Conservation (phyloP, 306 rosid species). For the Senna siamea region DNA sequence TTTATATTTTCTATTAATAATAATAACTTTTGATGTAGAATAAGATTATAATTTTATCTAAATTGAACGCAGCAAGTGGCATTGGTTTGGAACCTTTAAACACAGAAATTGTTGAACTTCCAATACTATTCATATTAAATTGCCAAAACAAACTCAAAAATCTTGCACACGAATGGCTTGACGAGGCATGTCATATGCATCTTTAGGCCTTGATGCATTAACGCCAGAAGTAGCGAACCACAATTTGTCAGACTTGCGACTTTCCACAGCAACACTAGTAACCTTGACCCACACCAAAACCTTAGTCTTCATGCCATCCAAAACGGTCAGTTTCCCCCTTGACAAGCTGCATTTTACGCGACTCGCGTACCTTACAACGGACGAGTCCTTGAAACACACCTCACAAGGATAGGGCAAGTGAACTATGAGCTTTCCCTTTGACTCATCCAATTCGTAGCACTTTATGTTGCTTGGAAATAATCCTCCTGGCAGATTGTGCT, state of each 20-base stretch:
- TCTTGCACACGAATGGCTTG: conserved; percentile 45
- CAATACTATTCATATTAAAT: too few relatives aligned
- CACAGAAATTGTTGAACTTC: too few relatives aligned
- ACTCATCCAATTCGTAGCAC: conserved; percentile 59
- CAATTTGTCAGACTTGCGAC: conserved; percentile 60
- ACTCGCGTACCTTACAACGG: conserved; percentile 52
- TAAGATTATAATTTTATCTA: too few relatives aligned
- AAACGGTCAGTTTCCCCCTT: conserved; percentile 51
- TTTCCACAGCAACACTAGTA: conserved; percentile 51
- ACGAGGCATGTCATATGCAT: conserved; percentile 57
- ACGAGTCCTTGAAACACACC: conserved; percentile 71
- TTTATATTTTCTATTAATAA: too few relatives aligned
- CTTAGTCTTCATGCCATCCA: conserved; percentile 67
- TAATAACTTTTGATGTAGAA: too few relatives aligned
- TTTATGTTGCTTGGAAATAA: conserved; percentile 48
- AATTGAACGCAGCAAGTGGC: too few relatives aligned
- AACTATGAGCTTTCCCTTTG: conserved; percentile 56
- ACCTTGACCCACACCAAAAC: conserved; percentile 60
- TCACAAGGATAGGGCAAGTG: conserved; percentile 51
- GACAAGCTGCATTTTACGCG: conserved; percentile 55
- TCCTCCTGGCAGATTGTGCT: conserved; percentile 49
- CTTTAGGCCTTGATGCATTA: conserved; percentile 57
- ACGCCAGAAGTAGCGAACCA: conserved; percentile 60
- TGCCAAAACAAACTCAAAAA: too few relatives aligned
- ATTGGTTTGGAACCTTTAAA: too few relatives aligned